phyloP scores from a whole-genome alignment of 1,284 basidiomycete species.

The Apiotrichum mycotoxinovorans region DNA sequence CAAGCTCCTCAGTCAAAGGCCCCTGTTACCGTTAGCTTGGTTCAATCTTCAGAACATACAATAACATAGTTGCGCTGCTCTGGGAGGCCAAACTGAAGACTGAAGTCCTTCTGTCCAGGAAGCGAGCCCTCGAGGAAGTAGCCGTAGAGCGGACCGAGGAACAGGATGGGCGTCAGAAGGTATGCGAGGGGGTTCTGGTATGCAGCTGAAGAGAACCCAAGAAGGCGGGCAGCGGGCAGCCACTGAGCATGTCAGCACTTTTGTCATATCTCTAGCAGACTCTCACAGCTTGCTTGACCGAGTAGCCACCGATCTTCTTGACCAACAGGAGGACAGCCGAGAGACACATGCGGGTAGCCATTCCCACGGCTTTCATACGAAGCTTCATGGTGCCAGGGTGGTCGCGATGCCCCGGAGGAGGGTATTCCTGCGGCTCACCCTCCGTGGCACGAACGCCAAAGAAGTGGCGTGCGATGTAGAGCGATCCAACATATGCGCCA shows the following conservation, averaged over 20 bases:
- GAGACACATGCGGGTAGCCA: constrained; percentile 37
- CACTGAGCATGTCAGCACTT: not conserved
- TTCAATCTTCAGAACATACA: constrained; percentile 55
- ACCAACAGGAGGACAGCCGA: constrained; percentile 33
- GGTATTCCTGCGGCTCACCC: not conserved
- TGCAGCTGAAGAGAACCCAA: constrained; percentile 29
- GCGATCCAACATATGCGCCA: constrained; percentile 51
- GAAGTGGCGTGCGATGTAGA: constrained; percentile 49
- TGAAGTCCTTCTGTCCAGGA: constrained; percentile 57
- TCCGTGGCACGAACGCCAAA: constrained; percentile 8
- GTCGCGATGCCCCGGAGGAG: constrained; percentile 37
- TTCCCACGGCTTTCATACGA: constrained; percentile 43
- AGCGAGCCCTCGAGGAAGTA: constrained; percentile 58
- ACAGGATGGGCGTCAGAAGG: constrained; percentile 72
- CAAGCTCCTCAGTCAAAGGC: constrained; percentile 87
- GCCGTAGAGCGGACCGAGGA: constrained; percentile 75
- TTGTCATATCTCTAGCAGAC: not conserved
- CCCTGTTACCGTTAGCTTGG: constrained; percentile 55
- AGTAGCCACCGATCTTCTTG: constrained; percentile 18
- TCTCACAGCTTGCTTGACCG: constrained; percentile 7
- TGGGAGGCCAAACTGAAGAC: constrained; percentile 25
- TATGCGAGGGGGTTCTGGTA: constrained; percentile 53
- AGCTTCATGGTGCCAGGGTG: constrained; percentile 46
- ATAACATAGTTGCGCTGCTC: constrained; percentile 69
- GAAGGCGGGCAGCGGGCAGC: constrained; percentile 28